Base-by-base conservation (phyloP, 495 filamentous ascomycete genomes). In the Podospora fimiseda region DNA sequence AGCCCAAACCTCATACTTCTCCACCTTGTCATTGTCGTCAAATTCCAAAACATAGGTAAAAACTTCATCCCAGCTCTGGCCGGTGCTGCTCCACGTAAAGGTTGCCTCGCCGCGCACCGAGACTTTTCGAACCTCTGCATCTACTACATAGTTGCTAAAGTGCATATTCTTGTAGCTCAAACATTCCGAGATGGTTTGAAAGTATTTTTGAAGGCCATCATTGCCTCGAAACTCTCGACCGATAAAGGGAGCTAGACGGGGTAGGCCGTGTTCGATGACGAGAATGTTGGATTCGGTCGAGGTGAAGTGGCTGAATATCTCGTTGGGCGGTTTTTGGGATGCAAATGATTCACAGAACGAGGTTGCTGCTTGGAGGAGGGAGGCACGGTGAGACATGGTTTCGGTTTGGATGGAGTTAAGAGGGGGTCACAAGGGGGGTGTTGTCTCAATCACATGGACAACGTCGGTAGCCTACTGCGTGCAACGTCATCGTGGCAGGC, bases 1-100 rank as follows among this genome's bases (percentile, higher is more conserved):
- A 22, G 79, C 82, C 82, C 82, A 86, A 33, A 85, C 69, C 53
- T 76, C 69, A 66, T 81, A 86, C 51, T 68, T 71, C 19, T 53
- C 55, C 9, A 84, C 68, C 59, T 72, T 78, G 14, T 67, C 43
- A 46, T 51, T 46, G 9, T 61, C 62, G 18, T 74, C 76, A 52
- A 84, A 69, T 39, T 48, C 65, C 30, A 86, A 57, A 27, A 75
- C 66, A 63, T 85, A 86, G 9, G 67, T 61, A 61, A 86, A 83
- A 1, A 67, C 68, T 65, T 86, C 82, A 46, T 78, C 67, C 82
- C 82, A 85, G 36, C 59, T 64, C 55, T 84, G 68, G 0, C 69
- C 71, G 1, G 74, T 83, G 20, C 58, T 61, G 13, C 52, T 75
- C 73, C 72, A 80, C 2, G 65, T 67, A 45, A 84, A 84, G 42